Conservation (phyloP, 495 filamentous ascomycete species). For the Chaetomium tenue region DNA sequence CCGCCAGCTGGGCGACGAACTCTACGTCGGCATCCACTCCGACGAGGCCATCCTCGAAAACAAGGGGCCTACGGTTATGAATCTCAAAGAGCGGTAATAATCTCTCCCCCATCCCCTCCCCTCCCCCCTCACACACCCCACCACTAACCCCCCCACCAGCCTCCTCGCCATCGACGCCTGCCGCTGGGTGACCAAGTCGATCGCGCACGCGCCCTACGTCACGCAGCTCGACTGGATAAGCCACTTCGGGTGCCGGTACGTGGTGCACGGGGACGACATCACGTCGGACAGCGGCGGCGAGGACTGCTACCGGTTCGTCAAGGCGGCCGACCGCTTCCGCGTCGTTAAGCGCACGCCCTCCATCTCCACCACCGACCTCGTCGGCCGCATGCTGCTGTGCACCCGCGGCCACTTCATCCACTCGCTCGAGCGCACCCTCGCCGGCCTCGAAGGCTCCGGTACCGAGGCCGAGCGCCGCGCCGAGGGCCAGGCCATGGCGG, state of each 20-base stretch:
- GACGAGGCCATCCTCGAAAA: constrained; percentile 93
- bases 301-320: constrained; percentile 97
- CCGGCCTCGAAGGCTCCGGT: constrained; percentile 69
- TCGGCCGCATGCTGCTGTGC: constrained; percentile 94
- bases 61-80: constrained; percentile 98
- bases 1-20: constrained; percentile 70
- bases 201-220: constrained; percentile 90
- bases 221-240: constrained; percentile 90
- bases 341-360: constrained; percentile 95
- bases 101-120: constrained; percentile 15
- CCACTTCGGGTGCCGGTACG: constrained; percentile 88
- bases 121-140: constrained; percentile 24
- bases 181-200: constrained; percentile 82
- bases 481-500: constrained; percentile 59
- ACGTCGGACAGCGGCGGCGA: constrained; percentile 87
- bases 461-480: constrained; percentile 61
- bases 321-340: constrained; percentile 83
- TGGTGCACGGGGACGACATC: constrained; percentile 97
- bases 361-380: constrained; percentile 95
- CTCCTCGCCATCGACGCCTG: constrained; percentile 88
- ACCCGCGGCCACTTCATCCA: constrained; percentile 85
- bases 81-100: constrained; percentile 73
- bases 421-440: constrained; percentile 63
- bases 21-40: constrained; percentile 89
- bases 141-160: constrained; percentile 23